Evolutionary conservation across 2,329 filamentous ascomycete species (phyloP), one percentile per base, ranked within the genome.

Genomic region (Nakataea oryzae): DNA sequence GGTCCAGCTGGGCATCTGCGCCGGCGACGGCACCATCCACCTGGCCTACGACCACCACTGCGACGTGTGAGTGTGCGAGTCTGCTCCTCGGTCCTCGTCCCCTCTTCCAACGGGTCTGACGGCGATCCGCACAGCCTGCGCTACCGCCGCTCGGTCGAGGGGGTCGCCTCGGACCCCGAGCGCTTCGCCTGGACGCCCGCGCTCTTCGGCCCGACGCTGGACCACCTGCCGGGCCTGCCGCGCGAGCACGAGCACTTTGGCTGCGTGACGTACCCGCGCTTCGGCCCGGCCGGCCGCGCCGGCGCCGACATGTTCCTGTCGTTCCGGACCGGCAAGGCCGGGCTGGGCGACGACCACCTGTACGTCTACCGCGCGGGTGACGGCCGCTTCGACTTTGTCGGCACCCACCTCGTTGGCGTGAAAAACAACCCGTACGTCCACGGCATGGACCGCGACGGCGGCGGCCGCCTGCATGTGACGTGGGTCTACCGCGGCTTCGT

Each of bases 401-500:
- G 76, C 13, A 74, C 72, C n/a, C 75, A 76, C 61, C 69, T 79
- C 9, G 74, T 74, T 26, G 79, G 79, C 32, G 67, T 76, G 28
- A 69, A 72, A 55, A 80, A 78, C 69, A 82, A 80, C 68, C 78
- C 79, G 1, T 82, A 82, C 68, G 75, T 81, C 67, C 79, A 82
- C 68, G 79, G 79, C 12, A 70, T 81, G 57, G 75, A 74, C 64
- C 71, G 70, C 34, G 66, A 65, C 1, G 26, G 17, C 24, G 8
- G 27, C 9, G 59, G 50, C 21, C 70, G 70, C 14, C 71, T 81
- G 1, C 75, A 76, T 67, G 73, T 75, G 26, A 79, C 77, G 1
- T 81, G 79, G 79, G 80, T 81, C 0, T 80, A 79, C 63, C 76
- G 79, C 21, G 77, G 74, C 24, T 81, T 80, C 59, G 76, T 80